Percentiles rank a stretch among this genome's conserved stretches.
phyloP scores from a whole-genome alignment of 2,329 filamentous ascomycete species.

The Penicillium sp. region DNA sequence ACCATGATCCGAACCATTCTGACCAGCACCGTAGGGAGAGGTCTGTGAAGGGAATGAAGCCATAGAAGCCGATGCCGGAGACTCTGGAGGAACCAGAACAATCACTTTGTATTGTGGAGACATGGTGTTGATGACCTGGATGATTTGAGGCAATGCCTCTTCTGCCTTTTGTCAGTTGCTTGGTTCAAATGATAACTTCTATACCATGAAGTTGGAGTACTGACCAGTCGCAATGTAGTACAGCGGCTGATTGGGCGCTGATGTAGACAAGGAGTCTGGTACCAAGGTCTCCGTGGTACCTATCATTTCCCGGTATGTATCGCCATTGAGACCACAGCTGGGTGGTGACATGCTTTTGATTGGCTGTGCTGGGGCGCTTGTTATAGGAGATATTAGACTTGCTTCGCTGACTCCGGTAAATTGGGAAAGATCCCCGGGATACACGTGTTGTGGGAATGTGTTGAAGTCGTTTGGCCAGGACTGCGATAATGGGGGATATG shows the following conservation, averaged over 20 bases:
- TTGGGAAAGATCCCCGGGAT: background rate
- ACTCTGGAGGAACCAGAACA: constrained; percentile 18
- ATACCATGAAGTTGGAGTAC: background rate
- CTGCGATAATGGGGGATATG: background rate
- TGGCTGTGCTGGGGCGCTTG: background rate
- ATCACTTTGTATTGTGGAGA: constrained; percentile 22
- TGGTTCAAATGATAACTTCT: background rate
- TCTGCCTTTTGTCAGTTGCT: constrained; percentile 9
- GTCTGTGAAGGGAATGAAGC: background rate
- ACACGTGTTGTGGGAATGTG: background rate
- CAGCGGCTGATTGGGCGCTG: constrained; percentile 10
- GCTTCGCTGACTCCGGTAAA: background rate
- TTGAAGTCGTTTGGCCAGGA: constrained; percentile 8
- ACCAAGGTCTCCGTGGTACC: background rate
- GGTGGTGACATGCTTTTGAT: background rate
- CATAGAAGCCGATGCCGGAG: background rate
- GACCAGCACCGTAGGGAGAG: background rate
- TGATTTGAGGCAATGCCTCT: constrained; percentile 20
- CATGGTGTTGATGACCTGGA: constrained; percentile 16
- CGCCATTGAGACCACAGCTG: background rate
- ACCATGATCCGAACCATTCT: background rate
- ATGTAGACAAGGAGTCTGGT: background rate
- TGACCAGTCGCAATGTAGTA: constrained; percentile 23
- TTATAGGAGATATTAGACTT: background rate
- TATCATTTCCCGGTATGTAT: background rate